Conservation (phyloP, 768 basidiomycete genomes). For the Macrolepiota fuliginosa region DNA sequence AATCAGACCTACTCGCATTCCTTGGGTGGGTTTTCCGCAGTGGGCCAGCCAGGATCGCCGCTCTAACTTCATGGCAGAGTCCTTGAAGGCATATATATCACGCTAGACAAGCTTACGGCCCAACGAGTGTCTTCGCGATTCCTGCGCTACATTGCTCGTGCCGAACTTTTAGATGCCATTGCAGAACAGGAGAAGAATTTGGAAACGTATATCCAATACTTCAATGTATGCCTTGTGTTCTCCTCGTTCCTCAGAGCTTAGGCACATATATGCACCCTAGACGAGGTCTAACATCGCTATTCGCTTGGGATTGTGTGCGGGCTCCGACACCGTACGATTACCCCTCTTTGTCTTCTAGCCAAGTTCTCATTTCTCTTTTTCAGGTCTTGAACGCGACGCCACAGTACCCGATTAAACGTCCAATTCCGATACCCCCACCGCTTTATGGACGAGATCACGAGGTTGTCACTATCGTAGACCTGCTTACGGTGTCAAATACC, state of each 20-base stretch:
- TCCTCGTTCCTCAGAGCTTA: not conserved
- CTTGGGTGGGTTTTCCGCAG: conserved; percentile 5
- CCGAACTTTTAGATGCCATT: not conserved
- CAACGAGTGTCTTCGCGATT: not conserved
- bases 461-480: conserved; percentile 19
- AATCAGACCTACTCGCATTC: conserved; percentile 4
- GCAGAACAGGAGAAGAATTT: conserved; percentile 5
- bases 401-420: conserved; percentile 14
- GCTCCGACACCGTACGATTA: not conserved
- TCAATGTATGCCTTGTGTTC: conserved; percentile 6
- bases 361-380: conserved; percentile 22
- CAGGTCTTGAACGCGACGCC: not conserved
- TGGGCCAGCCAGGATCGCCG: not conserved
- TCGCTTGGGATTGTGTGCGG: not conserved
- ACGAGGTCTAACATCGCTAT: conserved; percentile 25
- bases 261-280: not conserved
- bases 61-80: conserved; percentile 1
- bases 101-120: not conserved
- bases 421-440: conserved; percentile 17
- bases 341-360: not conserved
- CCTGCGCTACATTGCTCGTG: conserved; percentile 6
- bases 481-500: not conserved
- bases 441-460: conserved; percentile 26
- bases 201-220: conserved; percentile 7
- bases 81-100: conserved; percentile 5